Evolutionary conservation across 176 grass and related monocot genomes (phyloP).

Genomic region (Oryza coarctata): DNA sequence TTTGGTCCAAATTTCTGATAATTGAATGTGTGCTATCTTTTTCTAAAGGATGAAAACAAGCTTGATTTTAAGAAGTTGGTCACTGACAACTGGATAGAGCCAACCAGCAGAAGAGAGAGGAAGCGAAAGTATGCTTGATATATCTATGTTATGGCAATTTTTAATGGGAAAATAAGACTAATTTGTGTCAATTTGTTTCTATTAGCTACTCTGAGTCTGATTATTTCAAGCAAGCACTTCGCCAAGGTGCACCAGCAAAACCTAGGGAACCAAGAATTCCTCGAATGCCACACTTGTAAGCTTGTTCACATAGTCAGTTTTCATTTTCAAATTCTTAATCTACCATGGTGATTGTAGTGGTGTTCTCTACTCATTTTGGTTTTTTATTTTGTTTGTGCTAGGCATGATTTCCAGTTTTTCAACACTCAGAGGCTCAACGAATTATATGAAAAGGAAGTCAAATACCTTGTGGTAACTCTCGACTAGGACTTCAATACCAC

Average conservation of each 20-base stretch:
- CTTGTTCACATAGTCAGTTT: conserved; percentile 19
- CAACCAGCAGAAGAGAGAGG: conserved; percentile 73
- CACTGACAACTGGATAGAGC: conserved; percentile 79
- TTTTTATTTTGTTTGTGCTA: conserved; percentile 35
- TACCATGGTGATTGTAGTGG: background rate
- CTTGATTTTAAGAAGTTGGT: conserved; percentile 78
- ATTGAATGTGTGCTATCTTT: conserved; percentile 7
- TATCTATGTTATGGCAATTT: conserved; percentile 5
- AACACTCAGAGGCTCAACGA: conserved; percentile 68
- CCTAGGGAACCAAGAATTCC: conserved; percentile 76
- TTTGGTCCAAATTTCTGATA: background rate
- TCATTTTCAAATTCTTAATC: conserved; percentile 23
- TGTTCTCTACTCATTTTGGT: conserved; percentile 1
- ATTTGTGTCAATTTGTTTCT: conserved; percentile 29
- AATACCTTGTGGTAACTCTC: conserved; percentile 60
- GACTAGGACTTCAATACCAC: conserved; percentile 15
- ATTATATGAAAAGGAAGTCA: conserved; percentile 88
- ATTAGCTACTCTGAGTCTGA: conserved; percentile 75
- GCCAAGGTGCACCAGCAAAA: conserved; percentile 69
- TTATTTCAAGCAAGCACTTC: conserved; percentile 88
- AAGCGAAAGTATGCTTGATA: conserved; percentile 65
- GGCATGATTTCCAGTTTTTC: conserved; percentile 86
- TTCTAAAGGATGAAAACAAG: conserved; percentile 71
- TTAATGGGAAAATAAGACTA: background rate
- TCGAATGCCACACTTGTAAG: conserved; percentile 82